A percentile compares a stretch with the other conserved stretches of the same genome.
These are phyloP conservation scores for Nepenthes alata DNA, from an alignment of 179 eudicot genomes.

Conservation along the genomic window DNA sequence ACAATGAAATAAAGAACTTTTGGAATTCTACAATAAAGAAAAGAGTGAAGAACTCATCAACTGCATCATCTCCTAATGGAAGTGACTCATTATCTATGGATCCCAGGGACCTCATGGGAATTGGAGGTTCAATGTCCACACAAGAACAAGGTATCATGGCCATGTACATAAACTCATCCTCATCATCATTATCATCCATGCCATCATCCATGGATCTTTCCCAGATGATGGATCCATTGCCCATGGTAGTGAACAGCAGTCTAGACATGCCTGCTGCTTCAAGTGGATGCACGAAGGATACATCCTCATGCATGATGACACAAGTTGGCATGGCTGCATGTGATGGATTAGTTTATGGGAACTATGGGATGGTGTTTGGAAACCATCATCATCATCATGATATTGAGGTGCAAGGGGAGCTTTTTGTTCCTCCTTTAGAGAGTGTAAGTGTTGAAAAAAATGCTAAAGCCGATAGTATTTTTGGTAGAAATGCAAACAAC, in stretches of 20 bases:
- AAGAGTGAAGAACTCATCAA: slow-evolving; percentile 44
- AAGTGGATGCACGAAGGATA: slow-evolving; percentile 12
- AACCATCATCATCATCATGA: slow-evolving; percentile 14
- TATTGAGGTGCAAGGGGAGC: slow-evolving; percentile 40
- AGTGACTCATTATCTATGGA: slow-evolving; percentile 54
- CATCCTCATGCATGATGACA: slow-evolving; percentile 11
- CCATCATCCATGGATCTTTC: slow-evolving; percentile 14
- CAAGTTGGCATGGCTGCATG: slow-evolving; percentile 10
- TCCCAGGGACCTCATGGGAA: slow-evolving; percentile 21
- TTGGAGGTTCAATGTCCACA: slow-evolving; percentile 22
- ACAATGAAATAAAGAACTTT: slow-evolving; percentile 76
- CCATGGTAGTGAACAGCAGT: slow-evolving; percentile 1
- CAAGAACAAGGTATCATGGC: slow-evolving; percentile 27
- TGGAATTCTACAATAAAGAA: slow-evolving; percentile 91
- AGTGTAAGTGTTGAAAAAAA: slow-evolving; percentile 28
- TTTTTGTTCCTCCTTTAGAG: slow-evolving; percentile 35
- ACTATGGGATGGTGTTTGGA: slow-evolving; percentile 20
- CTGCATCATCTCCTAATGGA: slow-evolving; percentile 36
- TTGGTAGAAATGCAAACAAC: slow-evolving; percentile 7
- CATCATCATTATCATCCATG: slow-evolving; percentile 19
- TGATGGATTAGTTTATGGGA: slow-evolving; percentile 1
- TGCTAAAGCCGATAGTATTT: slow-evolving; percentile 9
- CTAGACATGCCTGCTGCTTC: not conserved
- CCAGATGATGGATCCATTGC: slow-evolving; percentile 6
- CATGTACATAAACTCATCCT: slow-evolving; percentile 37